Conservation (phyloP, 345 rosid genomes). For the Geranium brycei region DNA sequence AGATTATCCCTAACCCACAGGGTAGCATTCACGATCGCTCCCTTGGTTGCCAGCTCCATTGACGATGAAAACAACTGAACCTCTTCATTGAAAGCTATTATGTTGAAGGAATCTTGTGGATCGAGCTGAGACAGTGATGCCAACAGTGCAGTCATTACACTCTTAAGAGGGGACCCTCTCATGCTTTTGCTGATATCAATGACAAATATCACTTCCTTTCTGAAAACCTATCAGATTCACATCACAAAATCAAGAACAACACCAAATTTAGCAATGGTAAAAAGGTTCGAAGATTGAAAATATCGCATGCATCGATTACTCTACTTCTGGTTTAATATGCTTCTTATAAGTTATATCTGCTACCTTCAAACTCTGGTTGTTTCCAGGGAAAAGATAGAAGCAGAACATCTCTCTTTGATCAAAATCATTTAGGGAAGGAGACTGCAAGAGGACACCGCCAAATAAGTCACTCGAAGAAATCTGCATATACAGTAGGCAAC, state of each 20-base stretch:
- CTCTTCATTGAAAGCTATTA: conserved; percentile 74
- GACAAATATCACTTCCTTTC: conserved; percentile 57
- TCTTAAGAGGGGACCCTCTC: conserved; percentile 53
- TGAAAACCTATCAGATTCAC: conserved; percentile 41
- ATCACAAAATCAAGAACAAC: background rate
- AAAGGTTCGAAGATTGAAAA: no score
- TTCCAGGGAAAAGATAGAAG: conserved; percentile 68
- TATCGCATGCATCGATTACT: no score
- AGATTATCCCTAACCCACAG: conserved; percentile 53
- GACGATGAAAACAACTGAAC: conserved; percentile 40
- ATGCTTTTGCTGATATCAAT: conserved; percentile 82
- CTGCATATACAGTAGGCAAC: conserved; percentile 19
- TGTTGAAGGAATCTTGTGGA: conserved; percentile 66
- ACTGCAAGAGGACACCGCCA: conserved; percentile 65
- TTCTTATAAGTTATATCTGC: background rate
- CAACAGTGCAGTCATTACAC: conserved; percentile 45
- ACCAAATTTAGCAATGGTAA: no score
- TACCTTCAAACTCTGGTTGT: conserved; percentile 46
- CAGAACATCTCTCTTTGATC: conserved; percentile 72
- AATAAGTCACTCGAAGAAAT: conserved; percentile 44
- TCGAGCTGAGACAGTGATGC: conserved; percentile 41
- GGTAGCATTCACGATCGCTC: conserved; percentile 34
- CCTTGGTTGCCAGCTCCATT: conserved; percentile 56
- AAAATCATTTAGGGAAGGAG: conserved; percentile 41
- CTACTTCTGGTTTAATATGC: background rate